Conservation (phyloP, 768 basidiomycete species). For the Sistotremastrum suecicum region DNA sequence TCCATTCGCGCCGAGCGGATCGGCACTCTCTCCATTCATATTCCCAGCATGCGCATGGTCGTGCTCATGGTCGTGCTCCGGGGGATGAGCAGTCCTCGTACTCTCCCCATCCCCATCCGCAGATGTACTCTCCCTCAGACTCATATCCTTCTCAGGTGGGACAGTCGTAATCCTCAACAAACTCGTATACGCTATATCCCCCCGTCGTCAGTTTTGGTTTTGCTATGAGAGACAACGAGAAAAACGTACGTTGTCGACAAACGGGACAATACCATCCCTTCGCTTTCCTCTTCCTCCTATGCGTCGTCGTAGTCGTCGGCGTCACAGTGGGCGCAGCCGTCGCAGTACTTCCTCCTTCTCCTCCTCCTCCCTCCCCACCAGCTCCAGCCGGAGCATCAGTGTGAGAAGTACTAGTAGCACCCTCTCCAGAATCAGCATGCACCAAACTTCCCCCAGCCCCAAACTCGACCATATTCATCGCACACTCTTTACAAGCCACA, state of each 20-base stretch:
- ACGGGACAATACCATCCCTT: slow-evolving; percentile 98
- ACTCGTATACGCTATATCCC: slow-evolving; percentile 64
- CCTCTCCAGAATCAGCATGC: slow-evolving; percentile 30
- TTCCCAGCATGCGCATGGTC: not conserved
- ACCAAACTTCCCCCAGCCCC: slow-evolving; percentile 81
- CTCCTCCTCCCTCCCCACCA: slow-evolving; percentile 6
- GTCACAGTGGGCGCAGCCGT: slow-evolving; percentile 11
- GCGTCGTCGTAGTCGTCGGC: slow-evolving; percentile 21
- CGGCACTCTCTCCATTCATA: not conserved
- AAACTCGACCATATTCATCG: slow-evolving; percentile 94
- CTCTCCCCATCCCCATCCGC: not conserved
- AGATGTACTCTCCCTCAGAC: not conserved
- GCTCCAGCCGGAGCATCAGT: slow-evolving; percentile 10
- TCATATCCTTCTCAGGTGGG: slow-evolving; percentile 22
- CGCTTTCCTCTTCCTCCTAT: slow-evolving; percentile 76
- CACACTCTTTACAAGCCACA: slow-evolving; percentile 91
- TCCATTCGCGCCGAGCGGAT: not conserved
- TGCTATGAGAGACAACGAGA: slow-evolving; percentile 1
- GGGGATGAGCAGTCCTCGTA: not conserved
- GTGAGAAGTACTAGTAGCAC: slow-evolving; percentile 15
- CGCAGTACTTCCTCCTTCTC: slow-evolving; percentile 8
- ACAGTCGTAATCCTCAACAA: slow-evolving; percentile 68
- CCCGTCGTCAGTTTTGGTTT: not conserved
- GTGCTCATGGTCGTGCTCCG: not conserved
- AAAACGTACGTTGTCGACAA: slow-evolving; percentile 75